A percentile compares a stretch with the other conserved stretches of the same genome.
Conservation (phyloP, 331 rosid genomes). For the Dryas integrifolia region DNA sequence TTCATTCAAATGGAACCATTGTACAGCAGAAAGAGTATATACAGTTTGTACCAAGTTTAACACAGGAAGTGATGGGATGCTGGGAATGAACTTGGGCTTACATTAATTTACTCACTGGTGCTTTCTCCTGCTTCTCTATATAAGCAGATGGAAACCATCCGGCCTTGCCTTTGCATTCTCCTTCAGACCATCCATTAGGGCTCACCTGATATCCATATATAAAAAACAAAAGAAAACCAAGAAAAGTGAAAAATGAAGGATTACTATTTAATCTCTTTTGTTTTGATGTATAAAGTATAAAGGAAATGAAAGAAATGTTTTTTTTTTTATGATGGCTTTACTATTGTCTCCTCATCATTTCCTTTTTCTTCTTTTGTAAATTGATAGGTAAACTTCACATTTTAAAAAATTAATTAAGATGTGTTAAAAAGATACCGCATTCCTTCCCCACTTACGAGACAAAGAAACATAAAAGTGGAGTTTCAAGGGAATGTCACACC, state of each 20-base stretch:
- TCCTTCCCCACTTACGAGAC: not conserved
- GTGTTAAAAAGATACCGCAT: not conserved
- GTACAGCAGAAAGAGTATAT: not conserved
- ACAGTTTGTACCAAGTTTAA: slow-evolving; percentile 1
- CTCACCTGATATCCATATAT: slow-evolving; percentile 41
- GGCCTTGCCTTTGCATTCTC: slow-evolving; percentile 68
- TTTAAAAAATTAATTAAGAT: not conserved
- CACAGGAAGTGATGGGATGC: not conserved
- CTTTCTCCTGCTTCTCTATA: slow-evolving; percentile 59
- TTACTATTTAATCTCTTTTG: not conserved
- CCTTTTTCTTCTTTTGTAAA: not conserved
- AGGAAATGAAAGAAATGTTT: not conserved
- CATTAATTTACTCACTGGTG: slow-evolving; percentile 42
- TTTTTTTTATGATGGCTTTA: not conserved
- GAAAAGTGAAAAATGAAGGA: not conserved
- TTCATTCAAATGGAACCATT: not conserved
- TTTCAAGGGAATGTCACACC: not conserved
- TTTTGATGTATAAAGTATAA: not conserved
- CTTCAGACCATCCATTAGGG: slow-evolving; percentile 91
- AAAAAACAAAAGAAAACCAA: not conserved
- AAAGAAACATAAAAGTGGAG: no score
- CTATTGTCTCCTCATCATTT: not conserved
- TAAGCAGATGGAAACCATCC: slow-evolving; percentile 99
- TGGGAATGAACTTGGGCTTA: slow-evolving; percentile 27
- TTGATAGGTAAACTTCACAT: not conserved